Percentiles rank a stretch among this genome's conserved stretches.
Conservation (phyloP, 2,329 filamentous ascomycete species). For the Microdochium paspali region DNA sequence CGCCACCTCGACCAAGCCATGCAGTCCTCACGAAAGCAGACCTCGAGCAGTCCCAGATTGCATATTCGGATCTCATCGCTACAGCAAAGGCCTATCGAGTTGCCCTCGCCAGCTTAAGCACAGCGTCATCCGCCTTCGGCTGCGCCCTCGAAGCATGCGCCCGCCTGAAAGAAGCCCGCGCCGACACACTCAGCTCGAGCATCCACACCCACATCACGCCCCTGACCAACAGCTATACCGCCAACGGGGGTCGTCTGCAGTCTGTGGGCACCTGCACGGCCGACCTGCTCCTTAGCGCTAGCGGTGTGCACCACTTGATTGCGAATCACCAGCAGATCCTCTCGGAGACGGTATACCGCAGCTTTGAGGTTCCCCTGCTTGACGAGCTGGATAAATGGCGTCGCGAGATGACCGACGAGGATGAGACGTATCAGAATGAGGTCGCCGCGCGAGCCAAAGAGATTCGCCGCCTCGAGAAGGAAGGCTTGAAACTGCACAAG, state of each 20-base stretch:
- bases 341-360: constrained; percentile 57
- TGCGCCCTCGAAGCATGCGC: constrained; percentile 58
- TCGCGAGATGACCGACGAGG: constrained; percentile 53
- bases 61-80: constrained; percentile 52
- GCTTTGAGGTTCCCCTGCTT: constrained; percentile 59
- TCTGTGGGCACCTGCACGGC: constrained; percentile 46
- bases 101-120: constrained; percentile 51
- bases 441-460: constrained; percentile 47
- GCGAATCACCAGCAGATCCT: constrained; percentile 65
- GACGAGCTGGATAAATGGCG: constrained; percentile 61
- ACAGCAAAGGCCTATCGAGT: constrained; percentile 56
- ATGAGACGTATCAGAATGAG: constrained; percentile 47
- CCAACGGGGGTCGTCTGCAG: constrained; percentile 6
- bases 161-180: constrained; percentile 57
- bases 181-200: constrained; percentile 35
- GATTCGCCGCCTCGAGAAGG: constrained; percentile 55
- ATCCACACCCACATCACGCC: constrained; percentile 5
- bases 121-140: constrained; percentile 53
- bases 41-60: constrained; percentile 51
- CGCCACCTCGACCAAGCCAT: constrained; percentile 46
- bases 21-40: constrained; percentile 54
- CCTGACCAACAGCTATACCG: constrained; percentile 34
- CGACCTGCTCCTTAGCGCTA: constrained; percentile 51
- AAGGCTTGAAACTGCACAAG: constrained; percentile 53
- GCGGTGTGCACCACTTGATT: constrained; percentile 57